phyloP scores from a whole-genome alignment of 1,284 basidiomycete species.

The Wolfiporia cocos region DNA sequence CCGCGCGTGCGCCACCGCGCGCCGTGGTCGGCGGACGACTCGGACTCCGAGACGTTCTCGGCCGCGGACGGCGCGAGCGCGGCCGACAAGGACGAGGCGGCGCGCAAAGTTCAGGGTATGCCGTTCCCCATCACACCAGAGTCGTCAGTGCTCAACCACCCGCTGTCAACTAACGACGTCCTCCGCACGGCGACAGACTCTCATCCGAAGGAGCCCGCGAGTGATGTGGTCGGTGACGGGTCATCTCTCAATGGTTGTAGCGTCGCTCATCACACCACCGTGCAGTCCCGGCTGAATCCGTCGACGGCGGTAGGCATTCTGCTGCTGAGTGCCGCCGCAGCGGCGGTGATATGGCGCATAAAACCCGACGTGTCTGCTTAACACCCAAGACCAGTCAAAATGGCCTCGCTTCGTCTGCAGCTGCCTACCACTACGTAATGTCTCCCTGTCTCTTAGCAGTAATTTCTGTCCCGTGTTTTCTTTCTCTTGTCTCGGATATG shows the following conservation, averaged over 20 bases:
- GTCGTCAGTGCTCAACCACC: slow-evolving; percentile 34
- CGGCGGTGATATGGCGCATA: slow-evolving; percentile 66
- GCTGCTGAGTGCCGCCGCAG: slow-evolving; percentile 54
- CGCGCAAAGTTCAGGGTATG: slow-evolving; percentile 14
- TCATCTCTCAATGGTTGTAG: neutral
- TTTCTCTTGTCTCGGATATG: too few relatives aligned
- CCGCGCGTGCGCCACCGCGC: slow-evolving; percentile 29
- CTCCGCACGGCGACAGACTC: slow-evolving; percentile 13
- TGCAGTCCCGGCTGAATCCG: slow-evolving; percentile 9
- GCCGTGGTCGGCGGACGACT: slow-evolving; percentile 32
- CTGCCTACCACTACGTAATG: too few relatives aligned
- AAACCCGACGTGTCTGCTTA: slow-evolving; percentile 32
- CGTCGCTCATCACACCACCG: too few relatives aligned
- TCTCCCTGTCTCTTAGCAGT: too few relatives aligned
- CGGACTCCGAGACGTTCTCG: slow-evolving; percentile 29
- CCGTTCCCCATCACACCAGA: slow-evolving; percentile 40
- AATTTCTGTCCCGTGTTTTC: too few relatives aligned
- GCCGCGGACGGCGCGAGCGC: slow-evolving; percentile 12
- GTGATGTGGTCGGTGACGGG: slow-evolving; percentile 15
- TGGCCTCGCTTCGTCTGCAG: too few relatives aligned
- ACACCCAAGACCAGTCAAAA: too few relatives aligned
- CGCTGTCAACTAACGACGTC: slow-evolving; percentile 22
- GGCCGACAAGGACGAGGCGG: slow-evolving; percentile 14
- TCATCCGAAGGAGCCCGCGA: slow-evolving; percentile 10
- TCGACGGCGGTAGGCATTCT: slow-evolving; percentile 52